Evolutionary conservation across 768 basidiomycete species (phyloP), one percentile per base, ranked within the genome.

Genomic region (Tephrocybe sp.): DNA sequence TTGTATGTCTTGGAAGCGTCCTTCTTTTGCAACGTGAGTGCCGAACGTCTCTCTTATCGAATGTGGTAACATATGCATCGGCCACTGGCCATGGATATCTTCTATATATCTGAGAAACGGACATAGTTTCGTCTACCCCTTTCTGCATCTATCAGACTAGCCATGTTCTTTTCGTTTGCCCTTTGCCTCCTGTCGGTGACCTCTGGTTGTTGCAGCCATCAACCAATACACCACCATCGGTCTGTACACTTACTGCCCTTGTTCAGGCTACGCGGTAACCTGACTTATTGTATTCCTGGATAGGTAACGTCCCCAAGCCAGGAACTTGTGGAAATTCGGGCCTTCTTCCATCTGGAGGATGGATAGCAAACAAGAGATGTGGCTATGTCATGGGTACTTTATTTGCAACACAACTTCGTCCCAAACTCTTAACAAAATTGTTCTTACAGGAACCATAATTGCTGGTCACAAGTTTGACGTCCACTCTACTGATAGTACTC

Each of bases 351-450:
- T 57, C 51, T 11, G 63, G 59, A 7, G 63, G 63, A 2, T 65
- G 61, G 63, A 65, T 62, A 40, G 61, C 63, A 17, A 65, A 65
- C 39, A 65, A 65, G 32, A 38, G 56, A 50, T 65, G 61, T 43
- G 63, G 63, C 38, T 65, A 65, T 39, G 58, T 65, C 14, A 61
- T 65, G 61, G 61, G 63, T 60, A 34, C 25, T n/a, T 28, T 11
- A 3, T 1, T 9, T 36, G 12, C 18, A 12, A 28, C 28, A 10
- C 20, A 1, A 8, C 26, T 26, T 15, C n/a, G n/a, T 37, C 21
- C 20, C 26, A n/a, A 36, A 2, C 21, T 21, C 11, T 17, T 46
- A 15, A 23, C 5, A 15, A 45, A n/a, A 39, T 32, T 11, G 42
- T 2, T 32, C 15, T 21, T 28, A 4, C 32, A 60, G 59, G 54